These are phyloP conservation scores for Pelagophyceae sp. DNA, from an alignment of 352 stramenopile species.

Conservation along the genomic window DNA sequence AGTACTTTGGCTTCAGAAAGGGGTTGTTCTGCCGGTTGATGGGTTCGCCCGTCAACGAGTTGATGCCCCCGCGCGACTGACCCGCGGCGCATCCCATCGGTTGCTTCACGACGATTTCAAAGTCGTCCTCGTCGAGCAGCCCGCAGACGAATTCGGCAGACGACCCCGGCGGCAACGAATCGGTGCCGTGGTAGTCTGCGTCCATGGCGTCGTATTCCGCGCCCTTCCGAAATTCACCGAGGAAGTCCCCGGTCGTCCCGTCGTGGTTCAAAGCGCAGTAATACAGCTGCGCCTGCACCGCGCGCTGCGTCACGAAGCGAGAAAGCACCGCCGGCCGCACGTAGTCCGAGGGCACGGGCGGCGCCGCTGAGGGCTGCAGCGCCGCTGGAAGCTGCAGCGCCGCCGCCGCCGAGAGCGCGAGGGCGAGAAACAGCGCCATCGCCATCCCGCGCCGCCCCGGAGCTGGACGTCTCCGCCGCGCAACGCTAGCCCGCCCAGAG, in stretches of 20 bases:
- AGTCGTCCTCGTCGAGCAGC: background rate
- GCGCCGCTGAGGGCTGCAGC: background rate
- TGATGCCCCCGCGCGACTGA: background rate
- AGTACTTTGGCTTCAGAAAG: background rate
- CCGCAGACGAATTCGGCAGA: background rate
- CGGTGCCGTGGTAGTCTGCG: slow-evolving; percentile 7
- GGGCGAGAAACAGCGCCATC: too few relatives aligned
- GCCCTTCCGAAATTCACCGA: background rate
- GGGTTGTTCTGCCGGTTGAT: slow-evolving; percentile 9
- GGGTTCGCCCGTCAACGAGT: background rate
- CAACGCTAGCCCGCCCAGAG: too few relatives aligned
- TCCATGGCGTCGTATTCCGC: background rate
- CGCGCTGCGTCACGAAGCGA: slow-evolving; percentile 14
- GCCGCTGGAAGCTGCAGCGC: background rate
- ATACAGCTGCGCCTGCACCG: slow-evolving; percentile 11
- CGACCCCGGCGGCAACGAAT: background rate
- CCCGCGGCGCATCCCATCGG: background rate
- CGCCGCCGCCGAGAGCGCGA: too few relatives aligned
- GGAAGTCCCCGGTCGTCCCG: background rate
- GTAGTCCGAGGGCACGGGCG: background rate
- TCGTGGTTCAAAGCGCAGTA: slow-evolving; percentile 2
- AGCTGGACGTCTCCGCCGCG: too few relatives aligned
- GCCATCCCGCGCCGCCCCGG: too few relatives aligned
- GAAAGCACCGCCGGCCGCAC: background rate
- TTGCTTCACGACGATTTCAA: slow-evolving; percentile 6